Evolutionary conservation across 2,329 filamentous ascomycete genomes (phyloP), one percentile per base, ranked within the genome.

Genomic region (Hymenoscyphus fraxineus): DNA sequence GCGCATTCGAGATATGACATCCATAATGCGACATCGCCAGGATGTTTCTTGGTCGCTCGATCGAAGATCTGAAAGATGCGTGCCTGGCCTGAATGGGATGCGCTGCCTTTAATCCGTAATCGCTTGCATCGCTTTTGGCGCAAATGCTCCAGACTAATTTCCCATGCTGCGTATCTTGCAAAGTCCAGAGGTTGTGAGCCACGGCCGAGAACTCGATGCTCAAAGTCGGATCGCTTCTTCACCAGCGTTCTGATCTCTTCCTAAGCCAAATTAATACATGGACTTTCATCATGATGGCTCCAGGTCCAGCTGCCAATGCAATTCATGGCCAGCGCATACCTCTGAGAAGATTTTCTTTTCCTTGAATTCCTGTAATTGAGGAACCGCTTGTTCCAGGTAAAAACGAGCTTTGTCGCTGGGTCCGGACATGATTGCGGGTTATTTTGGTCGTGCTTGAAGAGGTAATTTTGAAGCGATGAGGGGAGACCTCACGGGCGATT

Each of bases 341-440:
- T 89, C 88, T 66, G 84, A 86, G 79, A 99, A 99, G 71, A 99
- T 90, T 72, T 92, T 89, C 77, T 97, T 97, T 69, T 91, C 86
- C 78, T 96, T 91, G 77, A 92, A 96, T 73, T 97, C 93, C 68
- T 93, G 92, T 64, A 99, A 85, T 77, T 98, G 93, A 16, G 93
- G 92, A 55, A 97, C 91, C 1, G 91, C 90, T 19, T 94, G 90
- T 80, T 99, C 95, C 69, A 98, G 85, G 78, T 91, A 97, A 79
- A 94, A 98, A 65, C 94, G 91, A 63, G 94, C 95, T 79, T 97
- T 98, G 75, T 98, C 95, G 68, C 91, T 89, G 65, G 95, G 89
- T 54, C 87, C 89, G 1, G 93, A 86, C 92, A 97, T 96, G 13
- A 19, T 61, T 19, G 40, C 27, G 41, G 2, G 31, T n/a, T 35